phyloP scores from a whole-genome alignment of 441 rosid genomes.

The Francoa sonchifolia region DNA sequence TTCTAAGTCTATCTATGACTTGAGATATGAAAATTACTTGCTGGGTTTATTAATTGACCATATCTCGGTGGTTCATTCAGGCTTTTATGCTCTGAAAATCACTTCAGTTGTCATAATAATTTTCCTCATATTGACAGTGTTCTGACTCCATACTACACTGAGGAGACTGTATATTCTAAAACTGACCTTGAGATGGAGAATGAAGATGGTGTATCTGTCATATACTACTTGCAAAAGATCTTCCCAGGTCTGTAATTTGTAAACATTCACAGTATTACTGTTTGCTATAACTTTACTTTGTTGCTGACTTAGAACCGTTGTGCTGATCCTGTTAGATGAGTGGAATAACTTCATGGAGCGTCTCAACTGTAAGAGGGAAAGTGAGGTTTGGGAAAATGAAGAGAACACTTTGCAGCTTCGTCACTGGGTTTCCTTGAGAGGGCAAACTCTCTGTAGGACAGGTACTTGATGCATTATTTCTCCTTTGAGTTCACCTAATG shows the following conservation, averaged over 20 bases:
- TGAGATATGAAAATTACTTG: background rate
- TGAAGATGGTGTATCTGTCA: constrained; percentile 92
- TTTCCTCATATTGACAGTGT: constrained; percentile 45
- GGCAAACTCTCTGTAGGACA: constrained; percentile 92
- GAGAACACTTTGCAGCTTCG: constrained; percentile 92
- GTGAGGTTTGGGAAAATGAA: constrained; percentile 67
- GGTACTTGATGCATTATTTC: constrained; percentile 33
- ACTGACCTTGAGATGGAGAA: constrained; percentile 91
- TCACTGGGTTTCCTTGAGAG: constrained; percentile 96
- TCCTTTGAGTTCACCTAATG: constrained; percentile 11
- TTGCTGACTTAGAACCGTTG: constrained; percentile 1
- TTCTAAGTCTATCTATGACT: no score
- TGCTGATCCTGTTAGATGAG: constrained; percentile 48
- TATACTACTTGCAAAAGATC: constrained; percentile 91
- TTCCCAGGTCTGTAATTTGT: constrained; percentile 53
- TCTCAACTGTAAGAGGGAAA: constrained; percentile 57
- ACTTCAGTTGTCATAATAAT: background rate
- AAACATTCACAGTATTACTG: constrained; percentile 3
- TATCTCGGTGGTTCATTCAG: background rate
- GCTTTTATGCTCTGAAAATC: constrained; percentile 8
- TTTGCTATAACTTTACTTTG: constrained; percentile 5
- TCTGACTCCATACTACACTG: constrained; percentile 93
- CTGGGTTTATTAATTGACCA: constrained; percentile 6
- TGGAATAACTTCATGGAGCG: constrained; percentile 97
- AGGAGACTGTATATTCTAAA: constrained; percentile 90